Base-by-base conservation (phyloP, 352 stramenopile genomes). In the Globisporangium carolinianum region DNA sequence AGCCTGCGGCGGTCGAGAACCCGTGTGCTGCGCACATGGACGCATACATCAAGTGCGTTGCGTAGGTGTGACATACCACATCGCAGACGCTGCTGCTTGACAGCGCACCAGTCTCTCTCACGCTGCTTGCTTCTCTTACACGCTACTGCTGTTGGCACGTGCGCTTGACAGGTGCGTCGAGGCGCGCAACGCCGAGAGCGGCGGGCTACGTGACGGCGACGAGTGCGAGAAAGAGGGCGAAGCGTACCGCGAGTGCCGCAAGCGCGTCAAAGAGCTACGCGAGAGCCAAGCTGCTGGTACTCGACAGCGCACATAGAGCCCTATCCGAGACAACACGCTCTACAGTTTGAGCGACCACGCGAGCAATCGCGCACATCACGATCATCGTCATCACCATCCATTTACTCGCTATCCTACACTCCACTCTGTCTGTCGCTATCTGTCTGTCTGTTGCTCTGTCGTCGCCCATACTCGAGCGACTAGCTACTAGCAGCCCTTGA, bases 21-120 rank as follows among this genome's bases (percentile, higher is more conserved):
- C 72, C 76, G 49, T 91, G 80, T 60, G 61, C 71, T 15, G 47
- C 55, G 2, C 65, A 85, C 60, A 91, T 91, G 78, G 67, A 83
- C 15, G 62, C 55, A 45, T 91, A 91, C 67, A 81, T 91, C 67
- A 87, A 83, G 80, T 91, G 55, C 63, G 75, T 87, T 47, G 35
- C 47, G 17, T 59, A 6, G 65, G 58, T 52, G 10, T 39, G 9
- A n/a, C 1, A 53, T 3, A 49, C 17, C 47, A 51, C n/a, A 51
- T 5, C 18, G 11, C 47, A n/a, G n/a, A n/a, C 0, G 6, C 24
- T 50, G 46, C 15, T 24, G 15, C 7, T 32, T 32, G 24, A 3
- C 24, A 32, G 24, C 24, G 24, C 24, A 32, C 24, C 46, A 35
- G 0, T 50, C 32, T 53, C 48, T 8, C 9, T 24, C 38, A 11